Evolutionary conservation across 306 rosid genomes (phyloP).

Genomic region (Senna tora): DNA sequence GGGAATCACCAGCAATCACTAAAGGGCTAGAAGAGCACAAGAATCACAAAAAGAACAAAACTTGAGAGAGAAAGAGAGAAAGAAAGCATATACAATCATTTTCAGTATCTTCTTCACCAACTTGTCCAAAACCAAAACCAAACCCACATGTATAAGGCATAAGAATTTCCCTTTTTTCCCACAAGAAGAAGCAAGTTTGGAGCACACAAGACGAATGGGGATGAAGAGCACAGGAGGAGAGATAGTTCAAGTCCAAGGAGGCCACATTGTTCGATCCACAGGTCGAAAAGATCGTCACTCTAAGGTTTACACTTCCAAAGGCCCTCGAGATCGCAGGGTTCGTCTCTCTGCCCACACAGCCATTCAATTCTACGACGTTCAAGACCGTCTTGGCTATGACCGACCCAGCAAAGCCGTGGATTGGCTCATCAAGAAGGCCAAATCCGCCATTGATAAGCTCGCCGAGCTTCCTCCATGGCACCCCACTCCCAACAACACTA

Average conservation of each 20-base stretch:
- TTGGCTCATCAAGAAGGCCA: constrained; percentile 91
- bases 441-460: constrained; percentile 75
- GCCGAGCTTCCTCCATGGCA: constrained; percentile 83
- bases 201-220: constrained; percentile 52
- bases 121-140: constrained; percentile 38
- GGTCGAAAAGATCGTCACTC: constrained; percentile 85
- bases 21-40: constrained; percentile 32
- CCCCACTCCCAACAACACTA: constrained; percentile 40
- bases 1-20: constrained; percentile 39
- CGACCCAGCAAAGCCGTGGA: constrained; percentile 90
- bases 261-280: constrained; percentile 84
- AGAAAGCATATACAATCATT: constrained; percentile 25
- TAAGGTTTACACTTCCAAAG: constrained; percentile 81
- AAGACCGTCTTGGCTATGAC: constrained; percentile 85
- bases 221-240: constrained; percentile 83
- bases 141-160: constrained; percentile 28
- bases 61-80: constrained; percentile 30
- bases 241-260: constrained; percentile 86
- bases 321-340: constrained; percentile 80
- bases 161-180: not conserved
- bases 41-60: constrained; percentile 37
- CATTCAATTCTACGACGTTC: constrained; percentile 87
- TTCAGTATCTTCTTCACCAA: constrained; percentile 34
- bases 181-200: constrained; percentile 16
- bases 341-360: constrained; percentile 87